Base-by-base conservation (phyloP, 805 yeast genomes). In the Pichia exigua region DNA sequence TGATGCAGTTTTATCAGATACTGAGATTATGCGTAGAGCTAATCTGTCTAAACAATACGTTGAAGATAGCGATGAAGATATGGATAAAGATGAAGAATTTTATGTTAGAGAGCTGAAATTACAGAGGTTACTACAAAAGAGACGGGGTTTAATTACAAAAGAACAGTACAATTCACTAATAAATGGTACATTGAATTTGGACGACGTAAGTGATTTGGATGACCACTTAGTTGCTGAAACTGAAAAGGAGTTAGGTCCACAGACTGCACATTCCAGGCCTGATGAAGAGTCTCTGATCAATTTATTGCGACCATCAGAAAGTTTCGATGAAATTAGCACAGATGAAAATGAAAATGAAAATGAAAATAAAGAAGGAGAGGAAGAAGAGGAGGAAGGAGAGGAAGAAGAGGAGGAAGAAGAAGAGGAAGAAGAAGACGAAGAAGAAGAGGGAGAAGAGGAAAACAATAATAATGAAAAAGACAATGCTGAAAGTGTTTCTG, bases 11-110 rank as follows among this genome's bases (percentile, higher is more conserved):
- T 15, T 51, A 12, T 52, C 57, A 8, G 55, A 52, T 18, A 28
- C 52, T 53, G 45, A 58, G 50, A 6, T 45, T 28, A 39, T 47
- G n/a, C 53, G 55, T 10, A 52, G 55, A 21, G 40, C 45, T 6
- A 60, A 66, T 47, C 71, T 75, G 44, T 83, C 89, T 1, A 67
- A 82, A 4, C 81, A 76, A 50, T 76, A 66, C 56, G 76, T 84
- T 45, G 70, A 70, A 47, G 83, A 77, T 48, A 81, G 87, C 2
- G 89, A 83, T 61, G 87, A 82, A 6, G 87, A 82, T 59, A 79
- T 73, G 15, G 87, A 81, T 45, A 70, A 71, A 42, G 79, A 75
- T 48, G 61, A 59, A 3, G 72, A 59, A 30, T 84, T 84, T 60
- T 84, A 77, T 61, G 81, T 66, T 43, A 73, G 78, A 52, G 91